phyloP scores from a whole-genome alignment of 495 filamentous ascomycete genomes.

The Daldinia decipiens region DNA sequence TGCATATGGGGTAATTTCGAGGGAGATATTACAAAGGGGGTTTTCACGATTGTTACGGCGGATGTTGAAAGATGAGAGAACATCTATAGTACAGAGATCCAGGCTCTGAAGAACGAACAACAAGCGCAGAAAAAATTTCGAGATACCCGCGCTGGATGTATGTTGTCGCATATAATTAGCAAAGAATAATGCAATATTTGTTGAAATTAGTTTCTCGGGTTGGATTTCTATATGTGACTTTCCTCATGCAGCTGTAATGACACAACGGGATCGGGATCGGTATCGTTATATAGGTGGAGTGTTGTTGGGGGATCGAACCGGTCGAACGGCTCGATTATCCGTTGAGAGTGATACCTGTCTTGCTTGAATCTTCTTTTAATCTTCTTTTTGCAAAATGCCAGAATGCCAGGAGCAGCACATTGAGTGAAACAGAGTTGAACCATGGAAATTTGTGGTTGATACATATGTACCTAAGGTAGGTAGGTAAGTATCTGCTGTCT shows the following conservation, averaged over 20 bases:
- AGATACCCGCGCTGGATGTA: slow-evolving; percentile 42
- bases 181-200: slow-evolving; percentile 28
- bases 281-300: neutral
- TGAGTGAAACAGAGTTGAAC: slow-evolving; percentile 7
- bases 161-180: slow-evolving; percentile 27
- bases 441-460: neutral
- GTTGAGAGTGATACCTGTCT: slow-evolving; percentile 9
- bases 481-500: neutral
- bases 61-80: slow-evolving; percentile 19
- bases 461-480: too few relatives aligned
- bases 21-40: slow-evolving; percentile 14
- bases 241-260: slow-evolving; percentile 24
- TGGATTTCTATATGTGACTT: slow-evolving; percentile 36
- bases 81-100: slow-evolving; percentile 23
- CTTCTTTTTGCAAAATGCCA: too few relatives aligned
- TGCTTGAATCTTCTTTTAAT: neutral
- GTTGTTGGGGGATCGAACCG: neutral
- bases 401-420: too few relatives aligned
- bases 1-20: slow-evolving; percentile 30
- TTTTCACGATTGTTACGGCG: slow-evolving; percentile 22
- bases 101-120: slow-evolving; percentile 30
- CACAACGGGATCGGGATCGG: neutral
- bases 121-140: slow-evolving; percentile 32
- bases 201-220: slow-evolving; percentile 15
- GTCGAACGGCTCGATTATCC: neutral